Evolutionary conservation across 345 rosid genomes (phyloP), one percentile per base, ranked within the genome.

Genomic region (Pistacia vera): DNA sequence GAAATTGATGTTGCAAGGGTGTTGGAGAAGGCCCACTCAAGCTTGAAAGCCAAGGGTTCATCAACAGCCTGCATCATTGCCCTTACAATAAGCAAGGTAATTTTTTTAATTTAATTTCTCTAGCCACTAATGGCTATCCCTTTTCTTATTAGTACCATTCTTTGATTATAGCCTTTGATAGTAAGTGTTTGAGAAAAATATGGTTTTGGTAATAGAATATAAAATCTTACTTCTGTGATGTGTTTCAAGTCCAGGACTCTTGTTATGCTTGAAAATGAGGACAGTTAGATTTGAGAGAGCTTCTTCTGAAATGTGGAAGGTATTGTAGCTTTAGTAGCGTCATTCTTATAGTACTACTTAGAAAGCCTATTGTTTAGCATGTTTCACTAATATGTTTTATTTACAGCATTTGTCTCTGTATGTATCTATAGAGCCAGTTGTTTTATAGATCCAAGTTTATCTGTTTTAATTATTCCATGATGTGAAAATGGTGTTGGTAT

Each of bases 11-110:
- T 97, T 3, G 88, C 86, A n/a, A 82, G 87, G 76, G 92, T 96
- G 20, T 83, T 96, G 78, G 93, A 90, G 86, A 96, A 89, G 79
- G 99, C 98, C 17, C 94, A 96, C 83, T 88, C 90, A 49, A 84
- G 78, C 68, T 94, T 92, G 62, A 92, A 65, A 75, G 87, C 97
- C 56, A 83, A 87, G 81, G 99, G 99, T 74, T 96, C 99, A 3
- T 96, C 98, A 35, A 96, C 99, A 18, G 99, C 98, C 30, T 89
- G 95, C 83, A 92, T 96, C 82, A 89, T 96, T 74, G 88, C 93
- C 60, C 89, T 96, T 20, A 85, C 92, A 12, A 22, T 22, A 22
- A 85, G 86, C 48, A 84, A 96, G 95, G 98, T 92, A 76, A 77
- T 79, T 75, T 38, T 38, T 63, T 30, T n/a, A 30, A 38, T 66